Base-by-base conservation (phyloP, 495 filamentous ascomycete genomes). In the Cryomyces antarcticus region DNA sequence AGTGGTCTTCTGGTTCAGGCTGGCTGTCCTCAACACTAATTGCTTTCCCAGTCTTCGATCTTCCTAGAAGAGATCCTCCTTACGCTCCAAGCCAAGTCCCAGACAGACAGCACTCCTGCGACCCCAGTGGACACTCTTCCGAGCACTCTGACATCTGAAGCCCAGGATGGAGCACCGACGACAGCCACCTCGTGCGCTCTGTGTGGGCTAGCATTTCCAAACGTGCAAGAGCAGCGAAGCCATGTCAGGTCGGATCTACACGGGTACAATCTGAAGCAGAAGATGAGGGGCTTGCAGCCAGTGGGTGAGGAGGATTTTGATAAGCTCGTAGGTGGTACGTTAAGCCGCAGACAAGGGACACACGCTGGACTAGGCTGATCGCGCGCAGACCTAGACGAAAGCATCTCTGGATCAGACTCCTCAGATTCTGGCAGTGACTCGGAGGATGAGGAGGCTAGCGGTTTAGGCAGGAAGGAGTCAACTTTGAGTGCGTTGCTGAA, bases 191-290 rank as follows among this genome's bases (percentile, higher is more conserved):
- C 80, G 24, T 97, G 89, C 54, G 70, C 77, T 4, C 74, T 96
- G 11, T 97, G 89, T 61, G 67, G 69, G 30, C 65, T 82, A 12
- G 62, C 68, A 0, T 89, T 82, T 51, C 49, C 59, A 28, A 78
- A 65, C 28, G 74, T 93, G 28, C 68, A 77, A 51, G 86, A 94
- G 41, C 92, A 97, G 51, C 72, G 81, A 37, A 68, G 71, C 41
- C 89, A 97, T 63, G 74, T 81, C 28, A 77, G 78, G 42, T 93
- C 87, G n/a, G 89, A 97, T 57, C 68, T 88, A 38, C 89, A 97
- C 59, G 70, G 78, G 43, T 96, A 94, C 59, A 97, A 97, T 56
- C 57, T 95, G 39, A 95, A 93, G 58, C 83, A 82, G 54, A 88
- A 82, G 62, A 59, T 93, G 31, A 69, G 77, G 42, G 82, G 81